These are phyloP conservation scores for Yamadazyma songkhlaensis DNA, from an alignment of 1,139 yeast species.

Conservation along the genomic window DNA sequence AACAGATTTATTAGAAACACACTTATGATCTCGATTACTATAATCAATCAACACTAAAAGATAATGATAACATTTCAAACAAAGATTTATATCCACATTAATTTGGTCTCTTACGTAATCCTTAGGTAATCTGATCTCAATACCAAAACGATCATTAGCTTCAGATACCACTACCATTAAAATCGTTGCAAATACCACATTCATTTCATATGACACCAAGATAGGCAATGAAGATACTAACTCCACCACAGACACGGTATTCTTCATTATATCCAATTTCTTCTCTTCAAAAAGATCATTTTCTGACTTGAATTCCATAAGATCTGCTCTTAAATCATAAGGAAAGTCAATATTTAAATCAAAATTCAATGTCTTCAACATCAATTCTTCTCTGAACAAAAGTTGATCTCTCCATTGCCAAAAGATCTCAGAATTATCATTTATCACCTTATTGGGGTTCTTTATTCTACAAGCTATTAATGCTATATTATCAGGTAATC, in stretches of 20 bases:
- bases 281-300: conserved; percentile 19
- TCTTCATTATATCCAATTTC: conserved; percentile 29
- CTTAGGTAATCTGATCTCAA: conserved; percentile 23
- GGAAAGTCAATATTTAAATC: conserved; percentile 41
- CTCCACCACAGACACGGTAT: conserved; percentile 36
- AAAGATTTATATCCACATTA: conserved; percentile 17
- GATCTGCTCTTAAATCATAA: conserved; percentile 30
- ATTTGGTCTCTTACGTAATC: conserved; percentile 19
- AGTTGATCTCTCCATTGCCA: conserved; percentile 51
- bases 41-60: conserved; percentile 26
- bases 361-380: conserved; percentile 38
- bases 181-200: conserved; percentile 33
- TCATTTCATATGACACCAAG: conserved; percentile 32
- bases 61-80: conserved; percentile 35
- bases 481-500: conserved; percentile 46
- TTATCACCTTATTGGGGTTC: conserved; percentile 31
- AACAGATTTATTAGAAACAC: conserved; percentile 30
- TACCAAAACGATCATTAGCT: conserved; percentile 22
- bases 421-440: conserved; percentile 40
- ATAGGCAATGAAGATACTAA: conserved; percentile 42
- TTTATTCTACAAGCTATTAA: conserved; percentile 35
- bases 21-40: conserved; percentile 26
- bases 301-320: conserved; percentile 12
- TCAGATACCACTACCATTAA: conserved; percentile 30
- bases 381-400: conserved; percentile 42